Conservation (phyloP, 2,329 filamentous ascomycete species). For the Pseudopithomyces chartarum region DNA sequence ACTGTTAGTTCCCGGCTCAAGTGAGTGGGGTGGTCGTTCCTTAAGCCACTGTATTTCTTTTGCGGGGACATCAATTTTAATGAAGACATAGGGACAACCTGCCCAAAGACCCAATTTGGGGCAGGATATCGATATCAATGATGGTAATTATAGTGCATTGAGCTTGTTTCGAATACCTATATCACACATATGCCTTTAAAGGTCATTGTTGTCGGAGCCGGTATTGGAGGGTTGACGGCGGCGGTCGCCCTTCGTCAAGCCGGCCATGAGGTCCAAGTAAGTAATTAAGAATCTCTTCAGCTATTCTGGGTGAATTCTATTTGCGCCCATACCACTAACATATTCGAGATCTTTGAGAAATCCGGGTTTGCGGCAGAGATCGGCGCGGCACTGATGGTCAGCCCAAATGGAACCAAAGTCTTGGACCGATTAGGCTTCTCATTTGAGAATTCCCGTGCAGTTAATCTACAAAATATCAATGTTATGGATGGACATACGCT, state of each 20-base stretch:
- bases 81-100: too few relatives aligned
- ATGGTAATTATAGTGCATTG: too few relatives aligned
- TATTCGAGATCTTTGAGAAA: conserved; percentile 9
- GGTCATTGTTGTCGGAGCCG: conserved; percentile 1
- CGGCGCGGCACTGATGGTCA: conserved; percentile 7
- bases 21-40: too few relatives aligned
- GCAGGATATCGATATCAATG: too few relatives aligned
- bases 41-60: too few relatives aligned
- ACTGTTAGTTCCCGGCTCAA: too few relatives aligned
- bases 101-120: too few relatives aligned
- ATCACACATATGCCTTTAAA: background rate
- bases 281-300: background rate
- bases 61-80: too few relatives aligned
- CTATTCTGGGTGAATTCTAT: background rate
- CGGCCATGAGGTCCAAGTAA: conserved; percentile 8
- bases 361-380: conserved; percentile 8
- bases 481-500: background rate
- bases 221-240: conserved; percentile 3
- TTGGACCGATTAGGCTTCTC: conserved; percentile 9
- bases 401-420: conserved; percentile 9
- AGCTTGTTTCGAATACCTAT: too few relatives aligned
- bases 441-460: conserved; percentile 8
- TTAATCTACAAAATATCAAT: background rate
- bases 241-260: conserved; percentile 7
- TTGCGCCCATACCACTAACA: background rate